Percentiles rank a stretch among this genome's conserved stretches.
phyloP scores from a whole-genome alignment of 2,329 filamentous ascomycete species.

The Coniella vitis region DNA sequence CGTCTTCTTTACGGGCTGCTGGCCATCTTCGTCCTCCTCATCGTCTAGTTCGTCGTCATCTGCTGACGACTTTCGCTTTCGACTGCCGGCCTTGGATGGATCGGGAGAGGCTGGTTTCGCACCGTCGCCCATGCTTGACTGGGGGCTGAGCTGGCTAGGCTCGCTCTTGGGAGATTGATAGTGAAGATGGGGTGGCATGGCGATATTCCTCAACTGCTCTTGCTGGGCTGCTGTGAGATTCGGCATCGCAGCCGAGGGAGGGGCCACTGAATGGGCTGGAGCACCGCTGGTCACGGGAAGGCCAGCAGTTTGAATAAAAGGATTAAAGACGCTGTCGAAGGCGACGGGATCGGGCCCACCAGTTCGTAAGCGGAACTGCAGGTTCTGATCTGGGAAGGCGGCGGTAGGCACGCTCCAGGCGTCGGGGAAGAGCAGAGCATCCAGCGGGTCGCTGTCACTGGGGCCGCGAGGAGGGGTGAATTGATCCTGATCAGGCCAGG shows the following conservation, averaged over 20 bases:
- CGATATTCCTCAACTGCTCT: slow-evolving; percentile 55
- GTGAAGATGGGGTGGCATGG: slow-evolving; percentile 56
- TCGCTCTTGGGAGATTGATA: slow-evolving; percentile 54
- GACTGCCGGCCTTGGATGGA: slow-evolving; percentile 38
- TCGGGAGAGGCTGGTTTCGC: slow-evolving; percentile 55
- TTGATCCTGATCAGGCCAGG: slow-evolving; percentile 11
- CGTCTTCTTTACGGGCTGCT: slow-evolving; percentile 69
- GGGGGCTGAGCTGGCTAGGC: slow-evolving; percentile 51
- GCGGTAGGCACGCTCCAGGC: slow-evolving; percentile 14
- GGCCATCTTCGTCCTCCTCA: slow-evolving; percentile 51
- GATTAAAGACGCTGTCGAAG: slow-evolving; percentile 8
- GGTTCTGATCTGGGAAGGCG: slow-evolving; percentile 11
- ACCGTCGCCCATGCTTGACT: slow-evolving; percentile 43
- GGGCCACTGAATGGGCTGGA: slow-evolving; percentile 20
- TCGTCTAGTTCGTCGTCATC: slow-evolving; percentile 54
- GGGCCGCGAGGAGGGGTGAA: slow-evolving; percentile 15
- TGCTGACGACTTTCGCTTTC: slow-evolving; percentile 65
- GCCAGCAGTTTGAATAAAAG: slow-evolving; percentile 20
- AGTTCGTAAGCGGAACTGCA: slow-evolving; percentile 10
- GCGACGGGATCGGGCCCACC: slow-evolving; percentile 3
- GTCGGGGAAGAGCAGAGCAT: slow-evolving; percentile 11
- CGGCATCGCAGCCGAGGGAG: slow-evolving; percentile 29
- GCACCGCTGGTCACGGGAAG: slow-evolving; percentile 24
- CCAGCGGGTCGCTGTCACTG: slow-evolving; percentile 11
- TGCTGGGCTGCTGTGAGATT: slow-evolving; percentile 51